These are phyloP conservation scores for Tuber borchii DNA, from an alignment of 495 filamentous ascomycete genomes.

Conservation along the genomic window DNA sequence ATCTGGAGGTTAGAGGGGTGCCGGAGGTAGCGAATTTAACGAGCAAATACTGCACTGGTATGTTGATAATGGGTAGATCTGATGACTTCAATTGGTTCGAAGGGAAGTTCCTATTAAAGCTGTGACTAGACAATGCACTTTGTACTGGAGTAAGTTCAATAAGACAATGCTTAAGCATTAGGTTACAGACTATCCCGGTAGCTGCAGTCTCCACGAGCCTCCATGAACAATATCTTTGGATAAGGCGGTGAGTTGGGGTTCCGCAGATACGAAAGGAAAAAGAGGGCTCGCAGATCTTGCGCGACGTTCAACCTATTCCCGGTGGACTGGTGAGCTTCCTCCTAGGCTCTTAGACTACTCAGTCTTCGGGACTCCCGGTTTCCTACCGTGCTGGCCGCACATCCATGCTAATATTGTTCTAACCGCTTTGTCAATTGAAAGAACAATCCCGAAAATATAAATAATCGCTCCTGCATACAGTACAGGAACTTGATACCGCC, in stretches of 20 bases:
- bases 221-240: slow-evolving; percentile 14
- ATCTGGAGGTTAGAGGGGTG: too few species aligned
- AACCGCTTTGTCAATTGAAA: background rate
- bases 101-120: background rate
- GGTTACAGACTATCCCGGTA: slow-evolving; percentile 12
- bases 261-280: background rate
- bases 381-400: background rate
- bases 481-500: slow-evolving; percentile 5
- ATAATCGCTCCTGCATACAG: too few species aligned
- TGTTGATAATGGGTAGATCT: background rate
- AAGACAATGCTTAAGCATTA: slow-evolving; percentile 41
- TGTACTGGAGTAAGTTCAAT: background rate
- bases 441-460: background rate
- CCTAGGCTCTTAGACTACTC: too few species aligned
- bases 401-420: slow-evolving; percentile 6
- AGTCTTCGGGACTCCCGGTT: background rate
- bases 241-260: background rate
- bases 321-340: background rate
- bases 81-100: background rate
- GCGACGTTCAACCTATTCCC: slow-evolving; percentile 26
- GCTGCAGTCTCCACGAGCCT: slow-evolving; percentile 19
- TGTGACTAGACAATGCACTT: background rate
- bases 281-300: slow-evolving; percentile 4
- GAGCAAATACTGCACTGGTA: background rate
- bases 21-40: too few species aligned